Conservation (phyloP, 768 basidiomycete genomes). For the Macrolepiota albuminosa region DNA sequence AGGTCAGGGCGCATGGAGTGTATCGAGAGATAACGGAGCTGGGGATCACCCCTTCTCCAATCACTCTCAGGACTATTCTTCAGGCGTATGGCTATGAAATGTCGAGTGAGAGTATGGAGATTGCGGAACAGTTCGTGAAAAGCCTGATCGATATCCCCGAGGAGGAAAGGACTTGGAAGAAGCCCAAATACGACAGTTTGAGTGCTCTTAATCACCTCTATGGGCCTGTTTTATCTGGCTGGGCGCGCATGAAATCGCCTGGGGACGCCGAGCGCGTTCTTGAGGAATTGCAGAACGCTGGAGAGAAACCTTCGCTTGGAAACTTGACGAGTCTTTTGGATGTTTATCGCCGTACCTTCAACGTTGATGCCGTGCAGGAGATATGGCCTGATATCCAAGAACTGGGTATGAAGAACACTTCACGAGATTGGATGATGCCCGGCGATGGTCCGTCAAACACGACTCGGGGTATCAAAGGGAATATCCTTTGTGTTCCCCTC, state of each 20-base stretch:
- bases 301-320: constrained; percentile 54
- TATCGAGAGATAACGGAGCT: constrained; percentile 68
- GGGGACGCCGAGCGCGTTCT: constrained; percentile 56
- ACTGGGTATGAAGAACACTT: constrained; percentile 42
- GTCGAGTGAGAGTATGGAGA: constrained; percentile 42
- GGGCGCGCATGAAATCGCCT: constrained; percentile 36
- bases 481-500: constrained; percentile 68
- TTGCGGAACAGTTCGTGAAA: constrained; percentile 65
- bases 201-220: constrained; percentile 51
- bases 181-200: constrained; percentile 31
- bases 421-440: constrained; percentile 27
- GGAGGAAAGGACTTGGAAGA: constrained; percentile 34
- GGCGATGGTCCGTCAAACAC: constrained; percentile 11
- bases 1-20: constrained; percentile 51
- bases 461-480: constrained; percentile 28
- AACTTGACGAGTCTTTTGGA: constrained; percentile 66
- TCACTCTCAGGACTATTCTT: constrained; percentile 68
- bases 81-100: constrained; percentile 50
- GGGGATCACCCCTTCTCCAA: constrained; percentile 60
- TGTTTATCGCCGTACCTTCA: constrained; percentile 56
- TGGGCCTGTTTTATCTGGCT: constrained; percentile 54
- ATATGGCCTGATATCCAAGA: constrained; percentile 70
- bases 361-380: constrained; percentile 48
- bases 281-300: constrained; percentile 44
- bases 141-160: constrained; percentile 36